A percentile compares a stretch with the other conserved stretches of the same genome.
These are phyloP conservation scores for Cladosporium sp. DNA, from an alignment of 2,329 filamentous ascomycete genomes.

Conservation along the genomic window DNA sequence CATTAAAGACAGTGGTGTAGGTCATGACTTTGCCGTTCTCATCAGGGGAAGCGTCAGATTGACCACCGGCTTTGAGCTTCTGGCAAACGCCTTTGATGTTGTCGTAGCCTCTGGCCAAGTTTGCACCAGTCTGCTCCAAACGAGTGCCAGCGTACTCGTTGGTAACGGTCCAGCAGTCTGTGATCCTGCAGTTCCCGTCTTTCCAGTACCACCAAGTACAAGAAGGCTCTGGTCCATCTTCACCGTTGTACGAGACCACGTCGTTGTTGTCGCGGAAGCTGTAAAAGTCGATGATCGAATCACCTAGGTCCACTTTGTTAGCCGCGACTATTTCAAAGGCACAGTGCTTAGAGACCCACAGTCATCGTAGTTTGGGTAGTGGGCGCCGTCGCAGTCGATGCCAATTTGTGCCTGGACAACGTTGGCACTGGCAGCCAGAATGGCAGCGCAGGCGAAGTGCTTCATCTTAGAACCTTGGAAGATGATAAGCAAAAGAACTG, in stretches of 20 bases:
- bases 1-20: background rate
- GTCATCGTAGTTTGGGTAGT: background rate
- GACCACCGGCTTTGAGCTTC: background rate
- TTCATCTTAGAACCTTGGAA: background rate
- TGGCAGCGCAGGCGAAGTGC: background rate
- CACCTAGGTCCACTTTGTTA: background rate
- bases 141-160: background rate
- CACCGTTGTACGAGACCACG: background rate
- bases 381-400: constrained; percentile 1
- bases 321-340: background rate
- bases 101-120: background rate
- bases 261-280: background rate
- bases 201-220: constrained; percentile 5
- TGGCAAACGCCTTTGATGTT: background rate
- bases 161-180: background rate
- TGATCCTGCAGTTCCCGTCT: constrained; percentile 1
- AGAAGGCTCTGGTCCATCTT: background rate
- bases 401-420: background rate
- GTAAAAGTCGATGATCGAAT: background rate
- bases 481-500: background rate
- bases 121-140: background rate
- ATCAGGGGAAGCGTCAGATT: background rate
- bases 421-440: background rate
- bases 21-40: background rate
- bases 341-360: background rate